Evolutionary conservation across 371 early-diverging fungal species (phyloP).

Genomic region (Mucor piriformis): DNA sequence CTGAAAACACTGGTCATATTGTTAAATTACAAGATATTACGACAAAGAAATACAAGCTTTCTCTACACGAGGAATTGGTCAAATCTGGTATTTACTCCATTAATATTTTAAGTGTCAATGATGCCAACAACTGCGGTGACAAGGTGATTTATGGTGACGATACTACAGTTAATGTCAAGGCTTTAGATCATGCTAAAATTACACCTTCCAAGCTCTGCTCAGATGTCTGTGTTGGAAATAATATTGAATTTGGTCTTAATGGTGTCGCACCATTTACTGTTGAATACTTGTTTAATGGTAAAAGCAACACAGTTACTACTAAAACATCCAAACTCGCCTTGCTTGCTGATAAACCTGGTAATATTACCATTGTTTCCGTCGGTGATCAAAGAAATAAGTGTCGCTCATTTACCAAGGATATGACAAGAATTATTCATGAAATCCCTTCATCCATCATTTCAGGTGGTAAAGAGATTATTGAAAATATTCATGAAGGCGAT

Average conservation of each 20-base stretch:
- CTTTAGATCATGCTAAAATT: constrained; percentile 53
- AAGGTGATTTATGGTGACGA: constrained; percentile 20
- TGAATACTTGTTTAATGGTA: constrained; percentile 47
- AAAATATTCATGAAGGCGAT: constrained; percentile 57
- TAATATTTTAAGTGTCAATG: constrained; percentile 39
- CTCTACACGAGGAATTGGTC: constrained; percentile 32
- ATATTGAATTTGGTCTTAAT: constrained; percentile 43
- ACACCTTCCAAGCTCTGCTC: constrained; percentile 32
- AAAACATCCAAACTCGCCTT: constrained; percentile 34
- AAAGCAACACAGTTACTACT: constrained; percentile 35
- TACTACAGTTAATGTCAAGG: constrained; percentile 28
- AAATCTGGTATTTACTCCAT: constrained; percentile 44
- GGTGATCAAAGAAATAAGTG: constrained; percentile 58
- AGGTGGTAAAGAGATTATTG: constrained; percentile 52
- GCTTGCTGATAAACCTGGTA: constrained; percentile 59
- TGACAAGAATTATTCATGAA: constrained; percentile 46
- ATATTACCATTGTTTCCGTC: constrained; percentile 54
- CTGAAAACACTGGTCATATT: constrained; percentile 31
- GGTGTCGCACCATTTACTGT: constrained; percentile 50
- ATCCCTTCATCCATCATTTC: constrained; percentile 53
- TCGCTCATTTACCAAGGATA: constrained; percentile 43
- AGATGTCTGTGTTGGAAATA: constrained; percentile 58
- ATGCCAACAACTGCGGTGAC: constrained; percentile 48
- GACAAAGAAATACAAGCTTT: constrained; percentile 32
- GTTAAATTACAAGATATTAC: constrained; percentile 35